Evolutionary conservation across 495 filamentous ascomycete species (phyloP).

Genomic region (Xylaria venustula): DNA sequence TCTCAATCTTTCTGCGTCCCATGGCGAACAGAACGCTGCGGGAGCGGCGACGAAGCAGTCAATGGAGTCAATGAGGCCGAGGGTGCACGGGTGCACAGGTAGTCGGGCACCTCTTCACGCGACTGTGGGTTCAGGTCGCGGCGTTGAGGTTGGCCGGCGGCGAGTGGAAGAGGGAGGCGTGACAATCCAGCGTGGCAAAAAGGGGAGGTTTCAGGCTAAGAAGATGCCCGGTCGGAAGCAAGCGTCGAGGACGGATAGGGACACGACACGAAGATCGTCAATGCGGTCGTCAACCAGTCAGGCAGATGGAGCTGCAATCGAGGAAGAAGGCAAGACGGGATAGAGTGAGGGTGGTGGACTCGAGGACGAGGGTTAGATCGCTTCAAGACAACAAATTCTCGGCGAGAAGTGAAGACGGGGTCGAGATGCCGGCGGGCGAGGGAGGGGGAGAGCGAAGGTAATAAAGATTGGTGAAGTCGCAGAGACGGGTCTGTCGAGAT

Average conservation of each 20-base stretch:
- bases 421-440: neutral
- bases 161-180: constrained; percentile 6
- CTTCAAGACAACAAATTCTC: too few species aligned
- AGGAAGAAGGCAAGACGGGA: too few species aligned
- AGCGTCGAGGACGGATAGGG: neutral
- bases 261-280: neutral
- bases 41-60: neutral
- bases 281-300: neutral
- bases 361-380: too few species aligned
- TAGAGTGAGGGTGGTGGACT: too few species aligned
- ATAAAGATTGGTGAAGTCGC: neutral
- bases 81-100: neutral
- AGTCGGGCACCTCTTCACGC: constrained; percentile 7
- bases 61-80: neutral
- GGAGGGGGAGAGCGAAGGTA: neutral
- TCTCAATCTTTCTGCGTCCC: constrained; percentile 86
- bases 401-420: too few species aligned
- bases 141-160: constrained; percentile 7
- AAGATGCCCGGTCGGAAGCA: neutral
- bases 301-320: neutral
- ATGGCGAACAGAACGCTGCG: constrained; percentile 37
- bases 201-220: constrained; percentile 8
- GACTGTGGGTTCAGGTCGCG: constrained; percentile 6
- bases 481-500: constrained; percentile 6
- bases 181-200: constrained; percentile 17